Conservation (phyloP, 441 rosid genomes). For the Hypseocharis bilobata region DNA sequence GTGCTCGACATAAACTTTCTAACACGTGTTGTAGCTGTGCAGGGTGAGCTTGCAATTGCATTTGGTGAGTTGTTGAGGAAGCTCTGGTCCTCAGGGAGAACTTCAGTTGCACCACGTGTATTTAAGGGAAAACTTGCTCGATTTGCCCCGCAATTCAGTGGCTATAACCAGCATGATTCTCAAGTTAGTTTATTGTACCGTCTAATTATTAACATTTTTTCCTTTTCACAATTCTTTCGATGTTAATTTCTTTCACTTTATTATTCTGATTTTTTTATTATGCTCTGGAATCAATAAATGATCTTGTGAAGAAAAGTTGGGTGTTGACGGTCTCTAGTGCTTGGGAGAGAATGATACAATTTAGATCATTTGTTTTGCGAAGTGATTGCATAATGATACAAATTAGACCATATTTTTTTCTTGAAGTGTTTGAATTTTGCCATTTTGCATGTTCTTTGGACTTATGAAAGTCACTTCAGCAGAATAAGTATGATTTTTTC, state of each 20-base stretch:
- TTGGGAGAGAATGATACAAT: neutral
- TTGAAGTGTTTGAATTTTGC: neutral
- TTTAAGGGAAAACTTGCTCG: constrained; percentile 68
- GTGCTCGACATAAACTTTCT: constrained; percentile 22
- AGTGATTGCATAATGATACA: neutral
- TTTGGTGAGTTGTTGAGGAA: constrained; percentile 67
- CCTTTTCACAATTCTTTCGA: neutral
- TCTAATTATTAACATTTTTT: constrained; percentile 19
- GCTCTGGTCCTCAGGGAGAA: constrained; percentile 62
- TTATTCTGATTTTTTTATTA: too few species aligned
- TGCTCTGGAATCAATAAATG: neutral
- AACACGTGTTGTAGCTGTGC: constrained; percentile 28
- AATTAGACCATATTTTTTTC: neutral
- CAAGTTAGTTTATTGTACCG: constrained; percentile 41
- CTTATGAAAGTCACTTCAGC: neutral
- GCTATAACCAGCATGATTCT: constrained; percentile 75
- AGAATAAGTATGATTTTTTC: neutral
- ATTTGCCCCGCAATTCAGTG: constrained; percentile 68
- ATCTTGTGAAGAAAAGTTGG: neutral
- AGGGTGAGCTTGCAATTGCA: constrained; percentile 72
- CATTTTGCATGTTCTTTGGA: neutral
- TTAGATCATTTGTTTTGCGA: neutral
- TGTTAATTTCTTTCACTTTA: too few species aligned
- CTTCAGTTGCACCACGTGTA: constrained; percentile 50
- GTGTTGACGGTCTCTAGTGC: neutral